A percentile compares a stretch with the other conserved stretches of the same genome.
Evolutionary conservation across 805 yeast species (phyloP).

Genomic region (Metschnikowia corniflorae): DNA sequence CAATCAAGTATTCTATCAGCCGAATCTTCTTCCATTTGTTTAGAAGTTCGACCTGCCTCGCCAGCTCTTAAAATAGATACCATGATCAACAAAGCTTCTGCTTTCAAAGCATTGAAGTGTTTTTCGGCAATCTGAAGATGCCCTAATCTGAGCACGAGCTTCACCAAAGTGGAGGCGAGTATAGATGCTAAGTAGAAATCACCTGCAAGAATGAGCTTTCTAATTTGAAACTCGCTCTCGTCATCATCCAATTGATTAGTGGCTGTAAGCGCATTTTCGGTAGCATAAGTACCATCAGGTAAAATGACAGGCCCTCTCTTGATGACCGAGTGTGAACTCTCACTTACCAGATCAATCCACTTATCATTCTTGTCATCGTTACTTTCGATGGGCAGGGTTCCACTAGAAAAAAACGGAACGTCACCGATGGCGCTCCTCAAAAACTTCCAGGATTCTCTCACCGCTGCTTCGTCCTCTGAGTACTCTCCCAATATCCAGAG

Average conservation of each 20-base stretch:
- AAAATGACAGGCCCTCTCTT: conserved; percentile 72
- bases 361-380: conserved; percentile 56
- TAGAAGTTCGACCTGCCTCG: conserved; percentile 62
- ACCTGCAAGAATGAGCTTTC: conserved; percentile 78
- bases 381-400: not conserved
- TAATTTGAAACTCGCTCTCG: conserved; percentile 67
- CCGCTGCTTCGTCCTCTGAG: conserved; percentile 62
- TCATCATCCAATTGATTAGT: conserved; percentile 28
- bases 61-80: conserved; percentile 90
- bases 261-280: conserved; percentile 76
- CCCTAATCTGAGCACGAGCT: conserved; percentile 74
- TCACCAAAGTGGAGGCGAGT: conserved; percentile 81
- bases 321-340: conserved; percentile 15
- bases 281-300: conserved; percentile 99
- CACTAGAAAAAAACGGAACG: conserved; percentile 64
- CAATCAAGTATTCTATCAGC: conserved; percentile 92
- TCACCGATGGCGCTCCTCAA: conserved; percentile 84
- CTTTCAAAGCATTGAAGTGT: conserved; percentile 76
- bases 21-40: conserved; percentile 91
- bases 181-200: conserved; percentile 90
- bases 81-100: conserved; percentile 90
- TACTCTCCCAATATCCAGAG: conserved; percentile 97
- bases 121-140: conserved; percentile 52
- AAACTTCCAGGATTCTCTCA: conserved; percentile 83
- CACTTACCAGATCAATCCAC: conserved; percentile 22